phyloP scores from a whole-genome alignment of 208 protist genomes.

The Trichomonas gallinae region DNA sequence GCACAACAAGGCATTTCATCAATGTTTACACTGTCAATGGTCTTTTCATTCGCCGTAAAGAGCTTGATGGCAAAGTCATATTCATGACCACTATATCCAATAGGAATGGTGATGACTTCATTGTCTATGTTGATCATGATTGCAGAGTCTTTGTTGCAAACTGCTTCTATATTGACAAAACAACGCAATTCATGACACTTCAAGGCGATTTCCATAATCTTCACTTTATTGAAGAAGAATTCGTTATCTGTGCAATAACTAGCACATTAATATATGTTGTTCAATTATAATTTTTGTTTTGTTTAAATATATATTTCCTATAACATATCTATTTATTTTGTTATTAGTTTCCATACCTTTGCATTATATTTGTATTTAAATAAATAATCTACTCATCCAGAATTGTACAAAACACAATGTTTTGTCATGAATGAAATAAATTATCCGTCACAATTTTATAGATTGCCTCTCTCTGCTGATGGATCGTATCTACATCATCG shows the following conservation, averaged over 20 bases:
- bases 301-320: too few relatives aligned
- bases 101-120: background rate
- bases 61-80: background rate
- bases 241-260: background rate
- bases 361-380: too few relatives aligned
- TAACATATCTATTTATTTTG: too few relatives aligned
- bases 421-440: too few relatives aligned
- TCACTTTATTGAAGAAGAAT: background rate
- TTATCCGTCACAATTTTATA: too few relatives aligned
- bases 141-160: background rate
- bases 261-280: too few relatives aligned
- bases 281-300: too few relatives aligned
- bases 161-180: background rate
- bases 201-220: background rate
- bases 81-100: background rate
- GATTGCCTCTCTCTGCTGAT: too few relatives aligned
- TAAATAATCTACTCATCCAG: too few relatives aligned
- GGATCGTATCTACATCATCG: too few relatives aligned
- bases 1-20: background rate
- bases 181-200: background rate
- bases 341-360: too few relatives aligned
- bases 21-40: background rate
- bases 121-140: background rate
- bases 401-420: too few relatives aligned
- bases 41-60: background rate